Evolutionary conservation across 2,329 filamentous ascomycete genomes (phyloP), one percentile per base, ranked within the genome.

Genomic region (Ceratocystis huliohia): DNA sequence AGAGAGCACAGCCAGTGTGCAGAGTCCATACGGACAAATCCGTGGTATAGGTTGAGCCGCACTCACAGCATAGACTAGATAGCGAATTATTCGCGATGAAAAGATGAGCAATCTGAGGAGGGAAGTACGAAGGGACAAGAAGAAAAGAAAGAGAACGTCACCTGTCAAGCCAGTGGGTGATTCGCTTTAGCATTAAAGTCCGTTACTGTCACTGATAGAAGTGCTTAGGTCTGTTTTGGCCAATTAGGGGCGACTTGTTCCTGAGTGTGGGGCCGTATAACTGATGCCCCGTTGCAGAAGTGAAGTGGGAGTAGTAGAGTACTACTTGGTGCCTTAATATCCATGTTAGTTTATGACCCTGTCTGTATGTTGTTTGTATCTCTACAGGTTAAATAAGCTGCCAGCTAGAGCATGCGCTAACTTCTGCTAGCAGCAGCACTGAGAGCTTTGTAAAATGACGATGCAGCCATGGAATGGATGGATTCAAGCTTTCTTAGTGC

Each of bases 1-100:
- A 57, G 53, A 33, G 48, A 30, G 53, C 53, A 57, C 53, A 57
- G 53, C 53, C 53, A 57, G 53, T 15, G 25, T 33, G 53, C 53
- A 57, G 53, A 57, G 53, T 57, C 53, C 53, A 30, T 28, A 57
- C 53, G 53, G 53, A 22, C n/a, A 57, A 57, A 57, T 57, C 53
- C 53, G 53, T 57, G 28, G 53, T 17, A 57, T 17, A 57, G 25
- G 28, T 17, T 15, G 53, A 57, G 48, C 48, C 7, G 22, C 22
- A 53, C n/a, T 10, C 37, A 41, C 5, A 15, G 10, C 37, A 41
- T 15, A 41, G 37, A 13, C 37, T 41, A 41, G 37, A 41, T 15
- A 15, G 37, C 37, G 37, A 41, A 13, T 41, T 41, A 15, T 15
- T 41, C 3, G 37, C 37, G 13, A 41, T 13, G 37, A 41, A 41